Base-by-base conservation (phyloP, 495 filamentous ascomycete genomes). In the Penicillium nucicola region DNA sequence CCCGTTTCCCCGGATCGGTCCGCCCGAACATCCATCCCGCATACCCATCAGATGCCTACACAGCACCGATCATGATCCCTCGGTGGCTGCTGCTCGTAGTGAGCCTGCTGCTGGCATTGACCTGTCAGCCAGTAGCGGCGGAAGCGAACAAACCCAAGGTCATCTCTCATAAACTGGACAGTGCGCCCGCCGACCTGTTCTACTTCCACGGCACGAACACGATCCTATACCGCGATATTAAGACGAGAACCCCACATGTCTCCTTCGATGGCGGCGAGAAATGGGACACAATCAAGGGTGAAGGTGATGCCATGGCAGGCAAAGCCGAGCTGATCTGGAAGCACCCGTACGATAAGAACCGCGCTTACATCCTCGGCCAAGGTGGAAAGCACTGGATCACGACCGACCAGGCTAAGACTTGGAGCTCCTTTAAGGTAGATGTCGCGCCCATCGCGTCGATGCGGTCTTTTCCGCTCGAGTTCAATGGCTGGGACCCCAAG, bases 141-240 rank as follows among this genome's bases (percentile, higher is more conserved):
- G 77, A 80, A 52, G 61, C 57, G 20, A 68, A 75, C 44, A 66
- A 68, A 22, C 83, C 82, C 9, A 67, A 73, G 39, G 69, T 86
- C 48, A 64, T 66, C 11, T 49, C 69, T 39, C 85, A 67, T 22
- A 64, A 76, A 19, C 85, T 96, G 68, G 75, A 87, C 36, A 67
- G 78, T 50, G 53, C 70, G 51, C 89, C 88, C 1, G 45, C 43
- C 38, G 78, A 81, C 60, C 74, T 96, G 41, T 83, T 86, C 71
- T 98, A 95, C 69, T 97, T 98, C 60, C 81, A 90, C 49, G 87
- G 88, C 60, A 89, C 88, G 23, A 86, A 95, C 62, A 83, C 87
- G 39, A 69, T 91, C 43, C 68, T 93, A 20, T 79, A 87, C 52
- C 80, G 78, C 52, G 86, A 88, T 59, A 33, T 56, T 1, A 57